Conservation (phyloP, 768 basidiomycete species). For the Lactarius indigo region DNA sequence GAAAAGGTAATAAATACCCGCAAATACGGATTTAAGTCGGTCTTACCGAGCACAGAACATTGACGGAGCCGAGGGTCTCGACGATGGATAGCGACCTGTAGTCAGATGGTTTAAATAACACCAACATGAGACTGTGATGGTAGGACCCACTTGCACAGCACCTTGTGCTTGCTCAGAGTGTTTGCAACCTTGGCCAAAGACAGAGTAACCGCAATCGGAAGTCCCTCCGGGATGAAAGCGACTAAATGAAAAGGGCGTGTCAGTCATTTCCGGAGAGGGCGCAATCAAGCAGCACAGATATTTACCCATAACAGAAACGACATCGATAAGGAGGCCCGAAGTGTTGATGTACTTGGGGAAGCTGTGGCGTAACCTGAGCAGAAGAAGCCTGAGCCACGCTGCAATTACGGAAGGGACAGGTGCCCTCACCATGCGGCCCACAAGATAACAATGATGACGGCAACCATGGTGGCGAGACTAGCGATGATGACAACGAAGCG, state of each 20-base stretch:
- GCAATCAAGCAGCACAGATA: background rate
- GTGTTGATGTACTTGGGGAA: constrained; percentile 48
- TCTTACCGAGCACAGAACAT: constrained; percentile 40
- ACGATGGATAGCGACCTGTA: constrained; percentile 52
- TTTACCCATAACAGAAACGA: constrained; percentile 50
- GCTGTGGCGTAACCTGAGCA: constrained; percentile 38
- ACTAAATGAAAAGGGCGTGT: constrained; percentile 26
- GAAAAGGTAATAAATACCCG: background rate
- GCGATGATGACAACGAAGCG: constrained; percentile 55
- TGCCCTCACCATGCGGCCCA: constrained; percentile 39
- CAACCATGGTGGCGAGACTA: constrained; percentile 40
- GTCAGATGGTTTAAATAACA: background rate
- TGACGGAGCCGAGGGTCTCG: constrained; percentile 63
- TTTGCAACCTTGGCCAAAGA: constrained; percentile 46
- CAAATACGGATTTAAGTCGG: background rate
- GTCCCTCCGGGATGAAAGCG: constrained; percentile 50
- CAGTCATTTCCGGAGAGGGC: background rate
- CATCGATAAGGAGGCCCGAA: constrained; percentile 49
- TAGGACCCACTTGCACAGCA: constrained; percentile 39
- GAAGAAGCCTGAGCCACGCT: constrained; percentile 25
- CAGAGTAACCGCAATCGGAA: constrained; percentile 53
- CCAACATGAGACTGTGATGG: background rate
- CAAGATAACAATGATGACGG: constrained; percentile 50
- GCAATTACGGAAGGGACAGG: constrained; percentile 14
- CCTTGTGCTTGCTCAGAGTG: constrained; percentile 48